These are phyloP conservation scores for Podaxis carcinomalis DNA, from an alignment of 768 basidiomycete species.

Conservation along the genomic window DNA sequence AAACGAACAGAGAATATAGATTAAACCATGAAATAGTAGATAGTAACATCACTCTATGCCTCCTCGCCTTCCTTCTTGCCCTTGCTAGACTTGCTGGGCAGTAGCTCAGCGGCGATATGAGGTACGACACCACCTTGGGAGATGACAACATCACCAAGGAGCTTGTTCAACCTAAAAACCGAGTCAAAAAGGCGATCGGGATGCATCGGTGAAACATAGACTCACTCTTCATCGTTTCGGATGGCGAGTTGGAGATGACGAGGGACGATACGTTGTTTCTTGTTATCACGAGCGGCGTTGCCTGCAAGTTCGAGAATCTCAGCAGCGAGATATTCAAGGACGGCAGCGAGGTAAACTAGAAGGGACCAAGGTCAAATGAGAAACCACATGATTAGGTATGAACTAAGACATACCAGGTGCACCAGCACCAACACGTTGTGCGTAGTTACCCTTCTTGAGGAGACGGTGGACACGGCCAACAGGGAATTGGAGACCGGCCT, in stretches of 20 bases:
- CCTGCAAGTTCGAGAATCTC: constrained; percentile 94
- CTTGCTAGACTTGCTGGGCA: constrained; percentile 23
- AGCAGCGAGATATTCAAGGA: constrained; percentile 88
- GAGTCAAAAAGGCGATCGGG: neutral
- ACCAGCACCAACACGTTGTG: constrained; percentile 84
- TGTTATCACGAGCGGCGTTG: constrained; percentile 86
- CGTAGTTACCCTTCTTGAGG: constrained; percentile 82
- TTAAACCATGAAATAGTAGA: constrained; percentile 15
- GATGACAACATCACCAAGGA: constrained; percentile 83
- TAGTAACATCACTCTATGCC: constrained; percentile 20
- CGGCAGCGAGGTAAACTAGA: constrained; percentile 85
- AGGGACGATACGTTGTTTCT: constrained; percentile 94
- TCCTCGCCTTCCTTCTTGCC: constrained; percentile 38
- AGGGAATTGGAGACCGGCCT: constrained; percentile 81
- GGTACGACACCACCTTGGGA: constrained; percentile 94
- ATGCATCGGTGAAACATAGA: constrained; percentile 10
- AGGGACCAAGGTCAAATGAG: neutral
- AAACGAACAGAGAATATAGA: constrained; percentile 17
- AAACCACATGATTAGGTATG: neutral
- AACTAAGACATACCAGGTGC: constrained; percentile 57
- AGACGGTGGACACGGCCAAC: constrained; percentile 93
- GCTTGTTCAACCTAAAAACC: constrained; percentile 52
- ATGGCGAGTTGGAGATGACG: constrained; percentile 94
- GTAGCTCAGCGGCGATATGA: constrained; percentile 52
- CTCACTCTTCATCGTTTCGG: constrained; percentile 88